These are phyloP conservation scores for Hortaea werneckii DNA, from an alignment of 2,329 filamentous ascomycete genomes.

Conservation along the genomic window DNA sequence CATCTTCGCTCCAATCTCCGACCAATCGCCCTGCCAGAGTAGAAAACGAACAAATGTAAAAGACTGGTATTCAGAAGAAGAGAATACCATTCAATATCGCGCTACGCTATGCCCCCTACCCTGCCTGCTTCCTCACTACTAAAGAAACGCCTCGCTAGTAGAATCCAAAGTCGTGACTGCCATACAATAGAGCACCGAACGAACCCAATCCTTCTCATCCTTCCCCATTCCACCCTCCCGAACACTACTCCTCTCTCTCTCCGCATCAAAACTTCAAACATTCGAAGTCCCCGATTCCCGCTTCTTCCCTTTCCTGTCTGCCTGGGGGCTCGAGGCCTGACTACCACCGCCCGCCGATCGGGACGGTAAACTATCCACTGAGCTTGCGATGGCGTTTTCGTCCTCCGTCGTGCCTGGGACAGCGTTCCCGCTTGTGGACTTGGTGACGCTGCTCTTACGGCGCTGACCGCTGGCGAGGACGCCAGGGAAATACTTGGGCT, in stretches of 20 bases:
- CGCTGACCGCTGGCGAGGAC: slow-evolving; percentile 43
- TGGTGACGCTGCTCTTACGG: slow-evolving; percentile 14
- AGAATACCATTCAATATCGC: no score
- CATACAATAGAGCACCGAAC: no score
- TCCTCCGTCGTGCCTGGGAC: background rate
- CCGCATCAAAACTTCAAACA: background rate
- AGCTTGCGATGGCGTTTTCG: background rate
- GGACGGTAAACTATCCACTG: background rate
- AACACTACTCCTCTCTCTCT: background rate
- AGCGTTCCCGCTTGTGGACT: background rate
- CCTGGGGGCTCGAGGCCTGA: background rate
- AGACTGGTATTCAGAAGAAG: no score
- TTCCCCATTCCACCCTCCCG: no score
- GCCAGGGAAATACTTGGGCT: slow-evolving; percentile 63
- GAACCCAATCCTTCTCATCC: no score
- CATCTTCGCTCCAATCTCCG: no score
- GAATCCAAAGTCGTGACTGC: no score
- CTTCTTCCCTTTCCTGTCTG: background rate
- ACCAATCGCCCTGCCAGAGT: no score
- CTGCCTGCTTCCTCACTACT: no score
- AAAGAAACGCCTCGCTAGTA: no score
- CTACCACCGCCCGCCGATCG: background rate
- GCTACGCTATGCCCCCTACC: no score
- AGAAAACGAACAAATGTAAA: no score
- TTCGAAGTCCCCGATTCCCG: background rate